Conservation (phyloP, 805 yeast genomes). For the Ogataea pini region DNA sequence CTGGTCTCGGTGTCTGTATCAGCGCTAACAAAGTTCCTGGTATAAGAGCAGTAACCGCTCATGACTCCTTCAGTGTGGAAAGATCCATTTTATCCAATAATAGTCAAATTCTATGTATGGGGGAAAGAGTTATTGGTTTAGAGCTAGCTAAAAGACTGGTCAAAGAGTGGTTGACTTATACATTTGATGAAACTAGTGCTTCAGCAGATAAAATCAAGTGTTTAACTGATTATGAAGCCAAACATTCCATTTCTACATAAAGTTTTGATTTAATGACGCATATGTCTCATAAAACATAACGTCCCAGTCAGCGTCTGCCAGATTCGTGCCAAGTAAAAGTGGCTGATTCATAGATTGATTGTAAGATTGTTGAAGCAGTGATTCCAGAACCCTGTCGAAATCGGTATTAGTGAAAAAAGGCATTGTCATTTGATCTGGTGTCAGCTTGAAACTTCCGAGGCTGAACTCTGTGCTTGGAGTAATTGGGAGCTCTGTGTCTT, state of each 20-base stretch:
- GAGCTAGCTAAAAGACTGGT: constrained; percentile 46
- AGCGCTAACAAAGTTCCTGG: constrained; percentile 49
- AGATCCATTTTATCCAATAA: constrained; percentile 45
- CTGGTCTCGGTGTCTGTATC: constrained; percentile 51
- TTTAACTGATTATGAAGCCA: constrained; percentile 20
- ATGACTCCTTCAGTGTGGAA: constrained; percentile 48
- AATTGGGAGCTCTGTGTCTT: neutral
- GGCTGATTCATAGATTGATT: constrained; percentile 4
- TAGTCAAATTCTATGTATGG: constrained; percentile 49
- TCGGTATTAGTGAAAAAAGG: constrained; percentile 8
- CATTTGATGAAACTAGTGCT: constrained; percentile 41
- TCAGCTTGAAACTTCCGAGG: neutral
- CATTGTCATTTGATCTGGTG: neutral
- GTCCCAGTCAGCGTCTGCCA: constrained; percentile 19
- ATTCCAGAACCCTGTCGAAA: constrained; percentile 13
- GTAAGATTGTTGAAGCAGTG: constrained; percentile 8
- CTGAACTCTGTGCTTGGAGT: neutral
- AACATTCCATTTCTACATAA: constrained; percentile 4
- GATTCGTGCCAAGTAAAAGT: constrained; percentile 11
- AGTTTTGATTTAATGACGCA: constrained; percentile 9
- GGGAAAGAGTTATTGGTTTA: constrained; percentile 46
- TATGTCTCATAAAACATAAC: constrained; percentile 14
- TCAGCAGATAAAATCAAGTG: constrained; percentile 42
- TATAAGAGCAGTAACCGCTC: constrained; percentile 50
- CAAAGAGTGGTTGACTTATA: constrained; percentile 45